phyloP scores from a whole-genome alignment of 768 basidiomycete species.

The Amyloporia xantha region DNA sequence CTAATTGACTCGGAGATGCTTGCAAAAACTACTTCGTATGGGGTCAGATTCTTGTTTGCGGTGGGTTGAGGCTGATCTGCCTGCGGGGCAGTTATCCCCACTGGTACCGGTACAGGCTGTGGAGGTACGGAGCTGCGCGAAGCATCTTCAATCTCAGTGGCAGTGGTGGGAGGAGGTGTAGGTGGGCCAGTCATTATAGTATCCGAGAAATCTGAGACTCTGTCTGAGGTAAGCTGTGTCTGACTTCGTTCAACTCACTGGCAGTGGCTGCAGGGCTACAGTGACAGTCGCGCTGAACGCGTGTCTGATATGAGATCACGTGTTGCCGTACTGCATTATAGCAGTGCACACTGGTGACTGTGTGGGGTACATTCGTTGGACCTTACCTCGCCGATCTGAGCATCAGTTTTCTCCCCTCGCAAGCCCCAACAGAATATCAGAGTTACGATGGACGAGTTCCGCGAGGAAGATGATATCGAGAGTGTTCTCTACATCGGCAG shows the following conservation, averaged over 20 bases:
- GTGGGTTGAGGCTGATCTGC: slow-evolving; percentile 1
- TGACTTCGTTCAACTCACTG: too few relatives aligned
- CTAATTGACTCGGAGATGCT: slow-evolving; percentile 38
- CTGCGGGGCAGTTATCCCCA: slow-evolving; percentile 7
- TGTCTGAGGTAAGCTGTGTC: too few relatives aligned
- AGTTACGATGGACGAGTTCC: slow-evolving; percentile 51
- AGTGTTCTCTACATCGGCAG: slow-evolving; percentile 86
- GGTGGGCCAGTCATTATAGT: slow-evolving; percentile 51
- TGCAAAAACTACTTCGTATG: slow-evolving; percentile 40
- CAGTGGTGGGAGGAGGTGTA: slow-evolving; percentile 56
- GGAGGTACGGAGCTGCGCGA: slow-evolving; percentile 19
- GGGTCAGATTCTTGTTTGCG: slow-evolving; percentile 2
- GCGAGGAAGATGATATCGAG: slow-evolving; percentile 76
- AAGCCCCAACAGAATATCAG: too few relatives aligned
- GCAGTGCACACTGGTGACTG: background rate
- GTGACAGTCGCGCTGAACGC: background rate
- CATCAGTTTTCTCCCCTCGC: too few relatives aligned
- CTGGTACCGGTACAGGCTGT: slow-evolving; percentile 3
- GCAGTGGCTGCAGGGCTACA: too few relatives aligned
- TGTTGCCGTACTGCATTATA: background rate
- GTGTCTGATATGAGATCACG: background rate
- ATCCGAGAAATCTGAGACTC: too few relatives aligned
- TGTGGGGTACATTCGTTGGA: too few relatives aligned
- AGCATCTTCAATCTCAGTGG: slow-evolving; percentile 50
- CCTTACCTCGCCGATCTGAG: too few relatives aligned